Evolutionary conservation across 495 filamentous ascomycete genomes (phyloP).

Genomic region (Xylaria telfairii): DNA sequence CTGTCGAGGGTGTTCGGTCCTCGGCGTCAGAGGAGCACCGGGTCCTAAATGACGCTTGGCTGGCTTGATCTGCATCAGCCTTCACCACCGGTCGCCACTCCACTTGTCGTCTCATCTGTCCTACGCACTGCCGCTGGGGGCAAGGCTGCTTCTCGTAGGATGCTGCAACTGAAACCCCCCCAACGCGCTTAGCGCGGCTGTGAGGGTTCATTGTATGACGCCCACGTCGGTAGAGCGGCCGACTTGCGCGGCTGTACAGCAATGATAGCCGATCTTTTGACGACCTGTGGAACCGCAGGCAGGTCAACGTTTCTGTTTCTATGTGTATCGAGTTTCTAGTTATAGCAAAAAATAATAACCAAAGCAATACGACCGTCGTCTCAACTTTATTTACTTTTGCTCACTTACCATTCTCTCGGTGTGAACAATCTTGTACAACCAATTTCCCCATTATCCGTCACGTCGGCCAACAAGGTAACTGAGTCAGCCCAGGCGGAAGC

Average conservation of each 20-base stretch:
- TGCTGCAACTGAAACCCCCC: conserved; percentile 25
- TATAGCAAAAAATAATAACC: background rate
- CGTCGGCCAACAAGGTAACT: background rate
- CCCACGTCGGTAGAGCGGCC: conserved; percentile 23
- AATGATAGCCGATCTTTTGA: background rate
- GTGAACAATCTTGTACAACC: conserved; percentile 1
- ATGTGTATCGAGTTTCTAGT: background rate
- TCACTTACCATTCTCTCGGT: conserved; percentile 16
- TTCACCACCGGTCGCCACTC: conserved; percentile 6
- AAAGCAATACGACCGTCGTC: background rate
- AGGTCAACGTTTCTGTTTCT: background rate
- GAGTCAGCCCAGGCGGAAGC: conserved; percentile 11
- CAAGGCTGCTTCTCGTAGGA: conserved; percentile 17
- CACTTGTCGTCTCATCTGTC: conserved; percentile 19
- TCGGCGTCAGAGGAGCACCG: conserved; percentile 14
- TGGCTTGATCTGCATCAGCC: conserved; percentile 26
- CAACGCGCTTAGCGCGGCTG: conserved; percentile 33
- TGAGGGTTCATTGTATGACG: conserved; percentile 21
- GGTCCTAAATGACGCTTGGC: conserved; percentile 32
- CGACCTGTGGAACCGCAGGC: conserved; percentile 5
- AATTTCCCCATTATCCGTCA: background rate
- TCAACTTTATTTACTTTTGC: background rate
- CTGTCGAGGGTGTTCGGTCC: conserved; percentile 15
- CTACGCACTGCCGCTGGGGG: conserved; percentile 23
- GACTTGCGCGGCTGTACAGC: conserved; percentile 15